Evolutionary conservation across 2,329 filamentous ascomycete genomes (phyloP).

Genomic region (Aspergillus persii): DNA sequence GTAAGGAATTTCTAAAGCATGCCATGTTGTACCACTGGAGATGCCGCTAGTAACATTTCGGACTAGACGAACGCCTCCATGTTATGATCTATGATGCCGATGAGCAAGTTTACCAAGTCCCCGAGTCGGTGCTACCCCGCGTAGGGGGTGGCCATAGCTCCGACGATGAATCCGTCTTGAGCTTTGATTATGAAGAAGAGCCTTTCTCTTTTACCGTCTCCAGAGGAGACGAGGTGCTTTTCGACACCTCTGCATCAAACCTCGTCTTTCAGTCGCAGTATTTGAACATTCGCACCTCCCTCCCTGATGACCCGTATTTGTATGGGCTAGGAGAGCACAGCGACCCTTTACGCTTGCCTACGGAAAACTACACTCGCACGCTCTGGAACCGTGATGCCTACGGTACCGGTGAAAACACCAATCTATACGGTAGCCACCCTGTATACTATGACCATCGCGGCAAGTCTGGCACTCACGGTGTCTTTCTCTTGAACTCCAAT

Average conservation of each 20-base stretch:
- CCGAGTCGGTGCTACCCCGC: constrained; percentile 65
- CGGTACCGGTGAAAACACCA: constrained; percentile 57
- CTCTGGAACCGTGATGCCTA: constrained; percentile 69
- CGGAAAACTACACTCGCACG: constrained; percentile 67
- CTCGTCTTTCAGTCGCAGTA: constrained; percentile 79
- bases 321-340: constrained; percentile 80
- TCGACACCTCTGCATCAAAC: constrained; percentile 65
- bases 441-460: constrained; percentile 72
- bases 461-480: constrained; percentile 56
- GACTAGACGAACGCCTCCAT: constrained; percentile 64
- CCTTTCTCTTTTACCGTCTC: constrained; percentile 68
- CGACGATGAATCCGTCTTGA: constrained; percentile 42
- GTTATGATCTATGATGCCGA: constrained; percentile 70
- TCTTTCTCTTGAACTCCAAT: constrained; percentile 70
- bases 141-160: constrained; percentile 48
- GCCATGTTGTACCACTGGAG: background rate
- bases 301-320: constrained; percentile 67
- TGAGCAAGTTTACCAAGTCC: constrained; percentile 72
- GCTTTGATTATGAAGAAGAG: constrained; percentile 52
- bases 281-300: constrained; percentile 66
- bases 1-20: constrained; percentile 33
- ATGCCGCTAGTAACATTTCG: background rate
- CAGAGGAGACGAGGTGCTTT: constrained; percentile 48
- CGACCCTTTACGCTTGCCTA: constrained; percentile 67
- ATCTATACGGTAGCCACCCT: constrained; percentile 71